Percentiles rank a stretch among this genome's conserved stretches.
Evolutionary conservation across 139 green algal genomes (phyloP).

Genomic region (Edaphochlamys debaryana): DNA sequence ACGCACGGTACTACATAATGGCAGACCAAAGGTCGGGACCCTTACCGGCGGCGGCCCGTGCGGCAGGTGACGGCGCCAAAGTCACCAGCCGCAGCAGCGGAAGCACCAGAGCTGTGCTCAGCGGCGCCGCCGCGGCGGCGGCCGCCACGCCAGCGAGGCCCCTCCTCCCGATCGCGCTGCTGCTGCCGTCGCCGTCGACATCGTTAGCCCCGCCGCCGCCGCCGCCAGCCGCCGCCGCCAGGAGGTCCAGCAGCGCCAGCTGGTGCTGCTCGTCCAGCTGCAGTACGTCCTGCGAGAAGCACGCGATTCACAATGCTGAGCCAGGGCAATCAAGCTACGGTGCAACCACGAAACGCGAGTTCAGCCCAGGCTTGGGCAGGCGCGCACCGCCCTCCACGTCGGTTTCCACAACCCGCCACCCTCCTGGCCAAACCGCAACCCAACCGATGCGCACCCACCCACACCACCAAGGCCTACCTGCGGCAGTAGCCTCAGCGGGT

Average conservation of each 20-base stretch:
- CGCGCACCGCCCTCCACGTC: too few species aligned
- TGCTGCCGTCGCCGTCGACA: conserved; percentile 33
- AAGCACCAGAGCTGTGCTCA: conserved; percentile 26
- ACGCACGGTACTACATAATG: too few species aligned
- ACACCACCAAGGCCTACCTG: neutral
- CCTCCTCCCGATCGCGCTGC: too few species aligned
- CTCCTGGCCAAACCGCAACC: too few species aligned
- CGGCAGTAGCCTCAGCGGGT: conserved; percentile 53
- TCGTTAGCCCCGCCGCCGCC: neutral
- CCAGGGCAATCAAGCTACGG: too few species aligned
- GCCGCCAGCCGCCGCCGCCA: neutral
- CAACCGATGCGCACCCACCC: too few species aligned
- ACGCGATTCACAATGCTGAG: too few species aligned
- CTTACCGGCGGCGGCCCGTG: conserved; percentile 9
- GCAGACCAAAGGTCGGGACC: neutral
- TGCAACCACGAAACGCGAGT: too few species aligned
- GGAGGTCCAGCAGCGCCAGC: conserved; percentile 3
- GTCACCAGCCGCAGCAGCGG: conserved; percentile 42
- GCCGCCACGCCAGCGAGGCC: neutral
- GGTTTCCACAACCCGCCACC: too few species aligned
- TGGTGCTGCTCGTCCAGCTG: conserved; percentile 17
- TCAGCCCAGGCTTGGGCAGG: too few species aligned
- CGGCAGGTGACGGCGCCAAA: neutral
- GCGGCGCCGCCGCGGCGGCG: neutral
- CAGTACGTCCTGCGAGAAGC: conserved; percentile 28